Conservation (phyloP, 2,329 filamentous ascomycete species). For the Calonectria crousiana region DNA sequence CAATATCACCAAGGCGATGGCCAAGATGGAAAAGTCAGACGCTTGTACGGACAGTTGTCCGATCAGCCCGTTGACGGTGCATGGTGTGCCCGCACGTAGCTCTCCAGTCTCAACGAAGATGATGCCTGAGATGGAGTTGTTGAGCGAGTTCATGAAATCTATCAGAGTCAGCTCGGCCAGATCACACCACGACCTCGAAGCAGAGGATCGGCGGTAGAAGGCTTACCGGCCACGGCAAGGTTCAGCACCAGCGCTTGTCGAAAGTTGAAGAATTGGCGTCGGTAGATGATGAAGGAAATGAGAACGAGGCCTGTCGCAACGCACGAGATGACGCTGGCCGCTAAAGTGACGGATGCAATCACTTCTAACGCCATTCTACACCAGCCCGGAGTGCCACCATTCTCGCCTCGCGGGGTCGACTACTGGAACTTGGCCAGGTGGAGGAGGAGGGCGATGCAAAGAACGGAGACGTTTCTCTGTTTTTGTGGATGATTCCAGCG, state of each 20-base stretch:
- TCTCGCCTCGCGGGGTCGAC: background rate
- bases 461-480: background rate
- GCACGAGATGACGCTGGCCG: constrained; percentile 38
- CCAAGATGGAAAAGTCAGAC: constrained; percentile 41
- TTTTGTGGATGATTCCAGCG: background rate
- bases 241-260: constrained; percentile 41
- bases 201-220: background rate
- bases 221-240: constrained; percentile 39
- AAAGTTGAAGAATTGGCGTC: constrained; percentile 37
- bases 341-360: constrained; percentile 39
- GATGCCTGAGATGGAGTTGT: constrained; percentile 39
- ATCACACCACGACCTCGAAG: background rate
- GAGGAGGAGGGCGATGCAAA: background rate
- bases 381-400: background rate
- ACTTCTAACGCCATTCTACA: constrained; percentile 28
- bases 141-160: constrained; percentile 40
- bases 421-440: background rate
- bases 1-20: constrained; percentile 38
- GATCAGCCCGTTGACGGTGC: constrained; percentile 32
- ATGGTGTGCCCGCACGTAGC: constrained; percentile 28
- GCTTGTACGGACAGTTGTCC: constrained; percentile 40
- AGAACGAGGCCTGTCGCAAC: constrained; percentile 38
- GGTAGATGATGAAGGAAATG: constrained; percentile 37
- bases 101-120: constrained; percentile 28
- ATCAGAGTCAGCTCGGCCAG: background rate